Evolutionary conservation across 306 rosid species (phyloP).

Genomic region (Dryas drummondii): DNA sequence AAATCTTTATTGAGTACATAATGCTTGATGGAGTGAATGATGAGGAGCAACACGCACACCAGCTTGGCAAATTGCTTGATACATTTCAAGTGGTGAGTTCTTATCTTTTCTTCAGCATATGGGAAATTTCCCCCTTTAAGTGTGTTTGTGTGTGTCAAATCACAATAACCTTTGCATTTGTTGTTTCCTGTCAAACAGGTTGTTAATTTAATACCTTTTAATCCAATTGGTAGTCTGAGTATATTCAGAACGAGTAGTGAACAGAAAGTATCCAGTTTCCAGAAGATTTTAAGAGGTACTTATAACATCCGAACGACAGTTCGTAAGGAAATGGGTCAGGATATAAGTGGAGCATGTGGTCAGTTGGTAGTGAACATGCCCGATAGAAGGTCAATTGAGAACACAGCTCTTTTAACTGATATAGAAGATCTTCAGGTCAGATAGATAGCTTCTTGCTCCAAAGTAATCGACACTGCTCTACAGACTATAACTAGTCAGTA

Average conservation of each 20-base stretch:
- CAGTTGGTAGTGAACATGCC: slow-evolving; percentile 76
- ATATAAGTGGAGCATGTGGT: slow-evolving; percentile 98
- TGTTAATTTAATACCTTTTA: slow-evolving; percentile 92
- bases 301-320: slow-evolving; percentile 80
- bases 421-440: slow-evolving; percentile 77
- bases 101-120: slow-evolving; percentile 10
- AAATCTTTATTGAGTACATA: slow-evolving; percentile 91
- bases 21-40: slow-evolving; percentile 97
- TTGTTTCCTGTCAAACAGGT: slow-evolving; percentile 56
- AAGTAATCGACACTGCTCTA: not conserved
- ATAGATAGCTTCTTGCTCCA: slow-evolving; percentile 3
- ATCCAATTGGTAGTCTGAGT: slow-evolving; percentile 82
- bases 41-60: slow-evolving; percentile 90
- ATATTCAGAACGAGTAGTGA: slow-evolving; percentile 66
- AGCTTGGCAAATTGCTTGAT: slow-evolving; percentile 72
- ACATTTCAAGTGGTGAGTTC: slow-evolving; percentile 83
- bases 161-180: not conserved
- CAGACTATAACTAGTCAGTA: not conserved
- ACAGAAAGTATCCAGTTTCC: slow-evolving; percentile 67
- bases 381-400: slow-evolving; percentile 47
- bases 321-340: slow-evolving; percentile 94
- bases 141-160: not conserved
- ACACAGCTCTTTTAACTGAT: slow-evolving; percentile 51
- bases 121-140: not conserved
- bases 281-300: slow-evolving; percentile 73